These are phyloP conservation scores for Starmera quercuum DNA, from an alignment of 805 yeast genomes.

Conservation along the genomic window DNA sequence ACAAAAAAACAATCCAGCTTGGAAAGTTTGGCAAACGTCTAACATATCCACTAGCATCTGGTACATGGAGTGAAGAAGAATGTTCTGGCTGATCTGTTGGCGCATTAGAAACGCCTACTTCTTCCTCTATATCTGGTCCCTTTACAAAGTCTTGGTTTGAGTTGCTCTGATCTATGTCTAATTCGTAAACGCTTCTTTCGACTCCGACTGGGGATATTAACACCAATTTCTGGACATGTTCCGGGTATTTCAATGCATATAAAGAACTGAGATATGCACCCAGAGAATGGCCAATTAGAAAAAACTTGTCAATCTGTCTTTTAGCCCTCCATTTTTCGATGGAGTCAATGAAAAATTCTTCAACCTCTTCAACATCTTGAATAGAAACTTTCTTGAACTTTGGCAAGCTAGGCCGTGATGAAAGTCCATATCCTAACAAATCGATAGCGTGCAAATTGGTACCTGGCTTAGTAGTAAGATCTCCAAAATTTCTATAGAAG, in stretches of 20 bases:
- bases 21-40: conserved; percentile 27
- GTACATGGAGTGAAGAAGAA: conserved; percentile 17
- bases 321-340: conserved; percentile 52
- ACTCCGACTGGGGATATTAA: conserved; percentile 69
- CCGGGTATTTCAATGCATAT: conserved; percentile 49
- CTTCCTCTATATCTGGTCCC: conserved; percentile 26
- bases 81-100: conserved; percentile 8
- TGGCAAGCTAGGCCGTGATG: conserved; percentile 41
- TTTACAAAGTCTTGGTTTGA: conserved; percentile 6
- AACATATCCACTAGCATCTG: conserved; percentile 25
- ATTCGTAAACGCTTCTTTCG: conserved; percentile 41
- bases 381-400: conserved; percentile 9
- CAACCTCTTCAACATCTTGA: conserved; percentile 24
- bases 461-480: conserved; percentile 41
- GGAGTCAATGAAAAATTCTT: conserved; percentile 32
- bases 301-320: conserved; percentile 41
- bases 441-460: conserved; percentile 53
- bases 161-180: conserved; percentile 2
- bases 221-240: conserved; percentile 41
- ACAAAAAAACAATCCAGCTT: conserved; percentile 31
- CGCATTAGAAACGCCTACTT: conserved; percentile 17
- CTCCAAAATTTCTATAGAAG: conserved; percentile 58
- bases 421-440: conserved; percentile 54
- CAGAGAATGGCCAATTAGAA: conserved; percentile 59
- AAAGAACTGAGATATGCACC: conserved; percentile 64